phyloP scores from a whole-genome alignment of 331 rosid genomes.

The Cydonia oblonga region DNA sequence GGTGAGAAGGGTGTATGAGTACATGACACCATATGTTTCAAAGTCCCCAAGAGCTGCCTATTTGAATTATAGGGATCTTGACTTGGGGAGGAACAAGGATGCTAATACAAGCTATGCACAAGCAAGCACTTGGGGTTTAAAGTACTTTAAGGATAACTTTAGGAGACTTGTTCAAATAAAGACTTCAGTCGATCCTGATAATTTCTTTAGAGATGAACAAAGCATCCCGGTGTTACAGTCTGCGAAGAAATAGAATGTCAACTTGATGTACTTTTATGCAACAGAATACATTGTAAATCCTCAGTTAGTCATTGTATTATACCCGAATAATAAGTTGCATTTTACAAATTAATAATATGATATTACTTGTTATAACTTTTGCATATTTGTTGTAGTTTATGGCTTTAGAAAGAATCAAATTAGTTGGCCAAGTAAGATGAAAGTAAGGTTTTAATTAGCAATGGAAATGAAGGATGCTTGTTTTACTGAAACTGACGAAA shows the following conservation, averaged over 20 bases:
- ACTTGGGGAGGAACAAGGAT: conserved; percentile 21
- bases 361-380: no score
- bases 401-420: no score
- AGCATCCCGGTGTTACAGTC: background rate
- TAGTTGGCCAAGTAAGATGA: no score
- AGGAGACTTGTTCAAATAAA: background rate
- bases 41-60: conserved; percentile 20
- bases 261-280: no score
- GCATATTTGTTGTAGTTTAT: no score
- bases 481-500: no score
- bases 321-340: no score
- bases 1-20: background rate
- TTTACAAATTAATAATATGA: no score
- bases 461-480: no score
- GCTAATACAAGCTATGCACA: background rate
- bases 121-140: conserved; percentile 2
- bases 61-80: conserved; percentile 21
- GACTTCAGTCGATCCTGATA: background rate
- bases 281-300: no score
- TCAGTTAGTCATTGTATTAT: no score
- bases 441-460: no score
- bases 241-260: background rate
- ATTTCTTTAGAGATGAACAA: background rate
- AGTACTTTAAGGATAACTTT: background rate
- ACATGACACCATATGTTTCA: conserved; percentile 5